Evolutionary conservation across 2,329 filamentous ascomycete species (phyloP).

Genomic region (Pleochaeta shiraiana): DNA sequence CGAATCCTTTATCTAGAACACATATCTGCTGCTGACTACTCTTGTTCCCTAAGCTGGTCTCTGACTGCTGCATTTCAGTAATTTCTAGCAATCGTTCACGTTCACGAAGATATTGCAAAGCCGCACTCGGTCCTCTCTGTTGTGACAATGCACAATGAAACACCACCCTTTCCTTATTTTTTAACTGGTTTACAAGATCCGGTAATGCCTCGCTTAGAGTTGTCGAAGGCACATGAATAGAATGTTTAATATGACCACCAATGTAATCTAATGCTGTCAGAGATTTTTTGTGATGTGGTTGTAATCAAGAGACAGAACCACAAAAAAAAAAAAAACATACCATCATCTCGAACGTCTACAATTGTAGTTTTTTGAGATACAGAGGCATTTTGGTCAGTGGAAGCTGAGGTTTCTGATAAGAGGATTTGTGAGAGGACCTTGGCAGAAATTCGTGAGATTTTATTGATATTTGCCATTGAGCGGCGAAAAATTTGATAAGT

Average conservation of each 20-base stretch:
- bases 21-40: slow-evolving; percentile 43
- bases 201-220: slow-evolving; percentile 58
- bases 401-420: slow-evolving; percentile 8
- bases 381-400: slow-evolving; percentile 13
- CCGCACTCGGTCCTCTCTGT: slow-evolving; percentile 70
- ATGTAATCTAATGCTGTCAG: slow-evolving; percentile 44
- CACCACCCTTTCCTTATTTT: slow-evolving; percentile 61
- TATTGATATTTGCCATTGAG: slow-evolving; percentile 6
- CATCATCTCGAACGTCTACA: slow-evolving; percentile 75
- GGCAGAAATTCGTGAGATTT: slow-evolving; percentile 16
- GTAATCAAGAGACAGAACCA: too few relatives aligned
- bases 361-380: slow-evolving; percentile 34
- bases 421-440: slow-evolving; percentile 15
- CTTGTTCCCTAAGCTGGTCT: slow-evolving; percentile 10
- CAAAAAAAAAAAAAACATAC: slow-evolving; percentile 22
- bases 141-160: slow-evolving; percentile 93
- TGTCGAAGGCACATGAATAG: slow-evolving; percentile 50
- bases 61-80: slow-evolving; percentile 9
- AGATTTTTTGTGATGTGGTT: not conserved
- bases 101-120: slow-evolving; percentile 57
- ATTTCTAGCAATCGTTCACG: slow-evolving; percentile 27
- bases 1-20: slow-evolving; percentile 68
- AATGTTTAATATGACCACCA: slow-evolving; percentile 69
- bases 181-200: slow-evolving; percentile 57
- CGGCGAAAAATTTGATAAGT: too few relatives aligned